These are phyloP conservation scores for Thyridium curvatum DNA, from an alignment of 2,329 filamentous ascomycete genomes.

Conservation along the genomic window DNA sequence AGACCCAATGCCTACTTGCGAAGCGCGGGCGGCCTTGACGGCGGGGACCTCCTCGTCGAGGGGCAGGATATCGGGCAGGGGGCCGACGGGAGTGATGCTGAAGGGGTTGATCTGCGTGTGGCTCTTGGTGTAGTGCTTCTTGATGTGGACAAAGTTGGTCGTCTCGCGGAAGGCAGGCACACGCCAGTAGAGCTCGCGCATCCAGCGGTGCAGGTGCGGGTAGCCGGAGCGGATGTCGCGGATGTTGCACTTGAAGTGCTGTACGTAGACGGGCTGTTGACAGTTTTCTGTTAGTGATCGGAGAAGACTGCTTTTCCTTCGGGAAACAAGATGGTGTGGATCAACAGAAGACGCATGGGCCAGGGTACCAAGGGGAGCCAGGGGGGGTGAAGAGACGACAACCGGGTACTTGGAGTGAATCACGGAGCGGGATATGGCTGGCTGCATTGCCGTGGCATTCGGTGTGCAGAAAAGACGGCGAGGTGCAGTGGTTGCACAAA, in stretches of 20 bases:
- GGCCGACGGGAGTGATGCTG: constrained; percentile 78
- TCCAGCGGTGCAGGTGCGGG: constrained; percentile 73
- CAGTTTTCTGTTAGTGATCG: too few relatives aligned
- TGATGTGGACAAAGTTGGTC: constrained; percentile 93
- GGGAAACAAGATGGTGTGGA: too few relatives aligned
- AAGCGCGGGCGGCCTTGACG: constrained; percentile 21
- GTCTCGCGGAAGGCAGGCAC: constrained; percentile 70
- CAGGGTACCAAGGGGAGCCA: too few relatives aligned
- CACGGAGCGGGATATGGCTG: too few relatives aligned
- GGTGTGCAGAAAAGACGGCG: too few relatives aligned
- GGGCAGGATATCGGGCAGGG: constrained; percentile 73
- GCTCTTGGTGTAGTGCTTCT: constrained; percentile 62
- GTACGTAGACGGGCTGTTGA: constrained; percentile 68
- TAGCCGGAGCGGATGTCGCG: constrained; percentile 80
- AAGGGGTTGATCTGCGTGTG: constrained; percentile 61
- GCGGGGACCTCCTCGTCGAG: constrained; percentile 71
- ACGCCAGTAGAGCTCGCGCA: constrained; percentile 82
- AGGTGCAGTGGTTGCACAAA: too few relatives aligned
- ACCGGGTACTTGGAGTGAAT: too few relatives aligned
- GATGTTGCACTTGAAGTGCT: constrained; percentile 85
- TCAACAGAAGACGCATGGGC: too few relatives aligned
- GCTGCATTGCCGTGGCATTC: too few relatives aligned
- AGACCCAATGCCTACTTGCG: too few relatives aligned
- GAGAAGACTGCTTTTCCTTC: too few relatives aligned
- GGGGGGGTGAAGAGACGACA: not conserved